Conservation (phyloP, 2,329 filamentous ascomycete species). For the Cytospora paraplurivora region DNA sequence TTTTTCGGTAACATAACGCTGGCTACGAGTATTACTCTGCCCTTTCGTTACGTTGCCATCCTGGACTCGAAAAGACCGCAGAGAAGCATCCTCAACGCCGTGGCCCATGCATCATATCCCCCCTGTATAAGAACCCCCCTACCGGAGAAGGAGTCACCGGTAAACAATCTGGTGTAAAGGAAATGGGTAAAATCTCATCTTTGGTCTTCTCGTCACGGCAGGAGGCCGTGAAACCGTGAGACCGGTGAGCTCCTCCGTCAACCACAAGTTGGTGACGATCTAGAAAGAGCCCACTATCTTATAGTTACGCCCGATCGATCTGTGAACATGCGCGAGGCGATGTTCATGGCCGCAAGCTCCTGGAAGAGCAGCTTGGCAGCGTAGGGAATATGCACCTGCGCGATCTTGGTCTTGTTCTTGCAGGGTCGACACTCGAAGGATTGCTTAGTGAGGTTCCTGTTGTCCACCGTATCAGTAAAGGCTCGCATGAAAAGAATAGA, state of each 20-base stretch:
- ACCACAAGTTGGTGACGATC: background rate
- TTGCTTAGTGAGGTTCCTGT: conserved; percentile 88
- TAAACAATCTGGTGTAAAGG: conserved; percentile 19
- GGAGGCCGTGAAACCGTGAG: background rate
- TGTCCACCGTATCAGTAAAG: conserved; percentile 38
- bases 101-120: conserved; percentile 23
- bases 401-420: conserved; percentile 99
- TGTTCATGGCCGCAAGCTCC: conserved; percentile 97
- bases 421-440: conserved; percentile 96
- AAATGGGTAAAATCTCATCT: background rate
- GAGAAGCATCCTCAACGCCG: conserved; percentile 23
- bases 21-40: background rate
- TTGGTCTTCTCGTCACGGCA: background rate
- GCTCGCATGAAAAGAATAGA: conserved; percentile 2
- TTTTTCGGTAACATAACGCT: conserved; percentile 2
- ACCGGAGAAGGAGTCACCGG: background rate
- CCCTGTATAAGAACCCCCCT: conserved; percentile 3
- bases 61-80: background rate
- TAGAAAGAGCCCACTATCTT: conserved; percentile 47
- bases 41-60: background rate
- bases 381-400: conserved; percentile 96
- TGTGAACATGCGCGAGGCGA: conserved; percentile 96
- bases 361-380: conserved; percentile 98
- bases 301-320: conserved; percentile 76
- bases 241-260: background rate